These are phyloP conservation scores for Thelonectria rubi DNA, from an alignment of 2,329 filamentous ascomycete genomes.

Conservation along the genomic window DNA sequence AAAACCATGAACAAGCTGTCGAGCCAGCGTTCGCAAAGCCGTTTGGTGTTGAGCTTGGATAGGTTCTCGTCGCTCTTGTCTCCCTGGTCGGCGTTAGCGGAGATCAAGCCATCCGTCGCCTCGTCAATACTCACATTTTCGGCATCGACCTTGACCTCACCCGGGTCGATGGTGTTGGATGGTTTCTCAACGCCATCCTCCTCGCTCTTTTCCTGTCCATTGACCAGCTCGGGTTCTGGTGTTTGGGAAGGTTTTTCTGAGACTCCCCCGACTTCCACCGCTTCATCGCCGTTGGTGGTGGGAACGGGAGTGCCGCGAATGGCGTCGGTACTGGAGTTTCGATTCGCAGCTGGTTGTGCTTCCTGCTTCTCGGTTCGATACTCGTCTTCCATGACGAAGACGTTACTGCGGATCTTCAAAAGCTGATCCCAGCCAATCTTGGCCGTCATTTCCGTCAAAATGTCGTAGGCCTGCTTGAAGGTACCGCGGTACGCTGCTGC, in stretches of 20 bases:
- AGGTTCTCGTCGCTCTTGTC: conserved; percentile 76
- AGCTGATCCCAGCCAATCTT: conserved; percentile 99
- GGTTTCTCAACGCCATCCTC: conserved; percentile 75
- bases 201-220: conserved; percentile 50
- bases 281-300: conserved; percentile 58
- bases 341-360: conserved; percentile 60
- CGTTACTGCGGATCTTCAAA: conserved; percentile 91
- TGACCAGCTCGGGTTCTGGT: conserved; percentile 32
- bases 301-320: conserved; percentile 75
- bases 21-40: conserved; percentile 95
- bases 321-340: conserved; percentile 82
- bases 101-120: conserved; percentile 31
- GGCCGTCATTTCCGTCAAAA: conserved; percentile 93
- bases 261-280: conserved; percentile 49
- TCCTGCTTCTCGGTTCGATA: conserved; percentile 89
- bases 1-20: conserved; percentile 99
- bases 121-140: conserved; percentile 67
- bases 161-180: conserved; percentile 78
- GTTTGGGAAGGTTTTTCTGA: conserved; percentile 45
- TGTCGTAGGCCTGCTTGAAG: conserved; percentile 92
- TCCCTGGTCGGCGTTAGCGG: conserved; percentile 52
- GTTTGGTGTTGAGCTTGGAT: conserved; percentile 95
- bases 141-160: conserved; percentile 77
- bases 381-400: conserved; percentile 99
- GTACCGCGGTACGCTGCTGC: conserved; percentile 93